phyloP scores from a whole-genome alignment of 345 rosid species.

The Luvunga scandens region DNA sequence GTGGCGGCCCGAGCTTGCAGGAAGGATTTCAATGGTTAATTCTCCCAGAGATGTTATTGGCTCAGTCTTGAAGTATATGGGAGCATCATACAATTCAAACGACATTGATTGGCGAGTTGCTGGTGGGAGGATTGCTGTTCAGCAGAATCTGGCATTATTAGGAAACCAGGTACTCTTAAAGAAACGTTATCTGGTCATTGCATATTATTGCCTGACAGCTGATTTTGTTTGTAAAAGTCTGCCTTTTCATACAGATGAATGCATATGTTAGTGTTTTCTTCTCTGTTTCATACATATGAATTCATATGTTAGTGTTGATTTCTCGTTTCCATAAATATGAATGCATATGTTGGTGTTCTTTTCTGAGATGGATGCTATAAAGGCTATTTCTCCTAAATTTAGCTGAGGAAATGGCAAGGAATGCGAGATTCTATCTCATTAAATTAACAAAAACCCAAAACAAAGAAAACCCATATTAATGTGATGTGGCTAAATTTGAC shows the following conservation, averaged over 20 bases:
- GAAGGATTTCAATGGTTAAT: conserved; percentile 84
- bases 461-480: too few relatives aligned
- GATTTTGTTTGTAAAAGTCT: not conserved
- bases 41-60: conserved; percentile 84
- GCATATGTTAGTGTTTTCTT: too few relatives aligned
- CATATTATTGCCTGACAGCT: not conserved
- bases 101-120: conserved; percentile 60
- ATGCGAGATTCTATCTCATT: too few relatives aligned
- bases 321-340: not conserved
- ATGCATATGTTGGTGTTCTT: too few relatives aligned
- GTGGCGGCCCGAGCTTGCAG: conserved; percentile 87
- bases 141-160: conserved; percentile 53
- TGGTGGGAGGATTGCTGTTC: conserved; percentile 73
- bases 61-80: conserved; percentile 85
- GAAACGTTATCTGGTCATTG: not conserved
- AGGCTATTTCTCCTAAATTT: too few relatives aligned
- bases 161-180: conserved; percentile 58
- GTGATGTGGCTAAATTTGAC: too few relatives aligned
- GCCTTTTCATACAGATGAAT: not conserved
- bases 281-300: too few relatives aligned
- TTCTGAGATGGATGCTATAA: too few relatives aligned
- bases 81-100: conserved; percentile 75
- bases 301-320: too few relatives aligned
- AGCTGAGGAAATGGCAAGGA: too few relatives aligned
- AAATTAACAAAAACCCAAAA: too few relatives aligned